Evolutionary conservation across 1,284 basidiomycete genomes (phyloP).

Genomic region (Ustilago loliicola): DNA sequence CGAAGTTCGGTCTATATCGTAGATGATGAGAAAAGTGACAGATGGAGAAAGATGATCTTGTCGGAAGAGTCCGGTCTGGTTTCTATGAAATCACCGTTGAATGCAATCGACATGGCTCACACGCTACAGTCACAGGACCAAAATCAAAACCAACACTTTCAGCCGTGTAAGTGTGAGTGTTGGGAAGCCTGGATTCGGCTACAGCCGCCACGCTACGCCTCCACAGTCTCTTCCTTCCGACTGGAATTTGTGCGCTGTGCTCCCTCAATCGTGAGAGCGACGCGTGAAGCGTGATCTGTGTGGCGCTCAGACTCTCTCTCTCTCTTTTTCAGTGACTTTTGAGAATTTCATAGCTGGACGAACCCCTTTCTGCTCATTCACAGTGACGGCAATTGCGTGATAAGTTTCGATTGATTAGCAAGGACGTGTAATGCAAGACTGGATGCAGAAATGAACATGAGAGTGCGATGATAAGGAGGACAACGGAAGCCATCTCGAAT

Average conservation of each 20-base stretch:
- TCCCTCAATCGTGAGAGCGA: neutral
- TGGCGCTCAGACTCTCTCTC: neutral
- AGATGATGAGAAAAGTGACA: neutral
- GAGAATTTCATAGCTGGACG: too few species aligned
- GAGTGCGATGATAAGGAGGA: conserved; percentile 7
- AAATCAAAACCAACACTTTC: conserved; percentile 2
- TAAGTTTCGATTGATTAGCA: conserved; percentile 8
- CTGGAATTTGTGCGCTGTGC: neutral
- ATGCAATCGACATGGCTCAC: neutral
- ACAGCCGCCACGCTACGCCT: too few species aligned
- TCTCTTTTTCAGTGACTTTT: neutral
- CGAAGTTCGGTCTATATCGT: too few species aligned
- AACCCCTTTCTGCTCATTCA: neutral
- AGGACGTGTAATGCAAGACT: conserved; percentile 11
- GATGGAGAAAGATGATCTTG: neutral
- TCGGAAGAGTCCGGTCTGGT: neutral
- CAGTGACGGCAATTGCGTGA: neutral
- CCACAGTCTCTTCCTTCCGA: neutral
- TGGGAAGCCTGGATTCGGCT: too few species aligned
- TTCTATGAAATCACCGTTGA: neutral
- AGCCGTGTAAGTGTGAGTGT: neutral
- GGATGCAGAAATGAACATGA: conserved; percentile 1
- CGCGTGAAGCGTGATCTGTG: neutral
- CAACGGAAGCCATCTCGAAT: neutral
- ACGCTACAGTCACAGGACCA: neutral